These are phyloP conservation scores for Heliamphora pulchella DNA, from an alignment of 179 eudicot genomes.

Conservation along the genomic window DNA sequence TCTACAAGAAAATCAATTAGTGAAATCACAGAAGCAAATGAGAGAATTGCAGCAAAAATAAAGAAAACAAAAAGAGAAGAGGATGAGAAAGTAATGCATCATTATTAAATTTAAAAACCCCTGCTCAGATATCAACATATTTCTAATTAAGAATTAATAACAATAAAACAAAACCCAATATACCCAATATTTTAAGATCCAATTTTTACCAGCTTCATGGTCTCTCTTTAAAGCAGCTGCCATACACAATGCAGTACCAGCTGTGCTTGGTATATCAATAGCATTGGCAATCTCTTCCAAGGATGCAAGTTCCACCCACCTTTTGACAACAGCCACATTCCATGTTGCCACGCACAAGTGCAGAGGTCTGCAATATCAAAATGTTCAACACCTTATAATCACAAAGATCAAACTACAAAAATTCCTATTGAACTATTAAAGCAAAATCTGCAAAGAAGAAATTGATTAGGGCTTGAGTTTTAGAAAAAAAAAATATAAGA, in stretches of 20 bases:
- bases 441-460: not conserved
- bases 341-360: slow-evolving; percentile 80
- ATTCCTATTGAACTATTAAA: too few species aligned
- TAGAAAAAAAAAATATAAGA: too few species aligned
- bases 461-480: too few species aligned
- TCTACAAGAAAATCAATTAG: slow-evolving; percentile 33
- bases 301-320: slow-evolving; percentile 88
- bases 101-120: not conserved
- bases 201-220: slow-evolving; percentile 68
- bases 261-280: slow-evolving; percentile 68
- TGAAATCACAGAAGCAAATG: not conserved
- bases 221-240: slow-evolving; percentile 92
- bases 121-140: not conserved
- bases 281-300: slow-evolving; percentile 64
- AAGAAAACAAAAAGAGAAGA: not conserved
- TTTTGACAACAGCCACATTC: slow-evolving; percentile 84
- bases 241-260: slow-evolving; percentile 90
- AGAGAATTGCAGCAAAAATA: not conserved
- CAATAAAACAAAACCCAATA: not conserved
- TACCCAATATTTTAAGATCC: not conserved
- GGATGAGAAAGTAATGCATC: not conserved
- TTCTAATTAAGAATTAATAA: not conserved
- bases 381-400: not conserved
- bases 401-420: not conserved
- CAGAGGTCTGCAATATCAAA: slow-evolving; percentile 61